A percentile compares a stretch with the other conserved stretches of the same genome.
These are phyloP conservation scores for Tetratostichococcus sp. DNA, from an alignment of 139 green algal species.

Conservation along the genomic window DNA sequence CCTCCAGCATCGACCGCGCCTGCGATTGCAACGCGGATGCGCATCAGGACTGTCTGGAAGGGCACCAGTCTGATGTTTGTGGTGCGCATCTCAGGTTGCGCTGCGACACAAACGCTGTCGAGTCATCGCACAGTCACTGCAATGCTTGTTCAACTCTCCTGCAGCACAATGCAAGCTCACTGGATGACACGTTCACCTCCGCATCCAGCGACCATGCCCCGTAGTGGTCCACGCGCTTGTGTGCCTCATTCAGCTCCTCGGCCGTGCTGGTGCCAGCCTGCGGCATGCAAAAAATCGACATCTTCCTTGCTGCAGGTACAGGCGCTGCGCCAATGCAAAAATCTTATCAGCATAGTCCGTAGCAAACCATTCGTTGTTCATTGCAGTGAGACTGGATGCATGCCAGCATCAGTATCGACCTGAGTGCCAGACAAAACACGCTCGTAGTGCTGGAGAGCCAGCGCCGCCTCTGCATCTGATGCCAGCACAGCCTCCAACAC, in stretches of 20 bases:
- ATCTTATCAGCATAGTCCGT: too few species aligned
- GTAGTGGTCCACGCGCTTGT: slow-evolving; percentile 1
- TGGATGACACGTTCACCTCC: not conserved
- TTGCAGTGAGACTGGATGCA: too few species aligned
- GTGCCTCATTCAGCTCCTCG: not conserved
- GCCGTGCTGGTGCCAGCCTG: not conserved
- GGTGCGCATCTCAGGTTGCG: too few species aligned
- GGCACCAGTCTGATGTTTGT: too few species aligned
- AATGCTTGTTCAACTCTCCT: too few species aligned
- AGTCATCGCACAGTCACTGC: slow-evolving; percentile 10
- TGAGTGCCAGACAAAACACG: not conserved
- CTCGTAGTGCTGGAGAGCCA: slow-evolving; percentile 28
- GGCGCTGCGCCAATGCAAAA: too few species aligned
- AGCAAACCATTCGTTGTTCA: too few species aligned
- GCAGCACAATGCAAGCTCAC: too few species aligned
- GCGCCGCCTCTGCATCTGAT: slow-evolving; percentile 21
- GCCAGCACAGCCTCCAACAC: slow-evolving; percentile 23
- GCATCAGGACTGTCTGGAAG: too few species aligned
- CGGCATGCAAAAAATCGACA: not conserved
- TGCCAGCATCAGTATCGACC: too few species aligned
- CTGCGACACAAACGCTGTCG: too few species aligned
- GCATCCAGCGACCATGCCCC: not conserved
- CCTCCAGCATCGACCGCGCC: slow-evolving; percentile 9
- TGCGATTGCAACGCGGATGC: not conserved
- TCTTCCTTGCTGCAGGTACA: too few species aligned